phyloP scores from a whole-genome alignment of 306 rosid species.

The Lathyrus aphaca region DNA sequence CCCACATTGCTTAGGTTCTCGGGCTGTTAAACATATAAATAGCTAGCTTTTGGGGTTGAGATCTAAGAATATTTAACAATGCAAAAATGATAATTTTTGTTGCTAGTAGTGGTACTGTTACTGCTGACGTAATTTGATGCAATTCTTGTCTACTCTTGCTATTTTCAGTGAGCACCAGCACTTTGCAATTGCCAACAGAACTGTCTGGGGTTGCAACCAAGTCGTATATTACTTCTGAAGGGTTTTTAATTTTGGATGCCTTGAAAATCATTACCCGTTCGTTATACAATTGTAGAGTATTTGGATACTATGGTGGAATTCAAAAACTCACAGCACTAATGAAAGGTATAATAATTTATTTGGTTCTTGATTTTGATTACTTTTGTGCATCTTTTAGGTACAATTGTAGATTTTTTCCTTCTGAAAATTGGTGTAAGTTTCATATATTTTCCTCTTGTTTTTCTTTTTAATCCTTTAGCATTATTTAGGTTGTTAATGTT shows the following conservation, averaged over 20 bases:
- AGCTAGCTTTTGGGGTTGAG: too few species aligned
- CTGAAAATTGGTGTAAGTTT: conserved; percentile 7
- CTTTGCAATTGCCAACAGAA: conserved; percentile 57
- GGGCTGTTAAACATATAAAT: too few species aligned
- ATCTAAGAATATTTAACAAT: neutral
- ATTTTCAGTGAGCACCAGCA: conserved; percentile 64
- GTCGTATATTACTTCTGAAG: conserved; percentile 72
- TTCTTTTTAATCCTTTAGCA: conserved; percentile 24
- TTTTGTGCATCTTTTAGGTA: conserved; percentile 12
- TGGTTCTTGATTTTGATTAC: conserved; percentile 23
- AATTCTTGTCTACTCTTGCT: conserved; percentile 37
- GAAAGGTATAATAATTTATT: conserved; percentile 69
- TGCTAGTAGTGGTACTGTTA: neutral
- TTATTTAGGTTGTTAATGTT: conserved; percentile 25
- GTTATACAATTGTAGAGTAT: conserved; percentile 84
- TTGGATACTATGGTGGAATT: conserved; percentile 91
- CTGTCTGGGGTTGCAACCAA: conserved; percentile 64
- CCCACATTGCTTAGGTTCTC: too few species aligned
- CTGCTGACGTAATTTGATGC: conserved; percentile 39
- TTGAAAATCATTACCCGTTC: conserved; percentile 73
- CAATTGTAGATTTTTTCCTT: conserved; percentile 3
- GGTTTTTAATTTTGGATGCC: conserved; percentile 76
- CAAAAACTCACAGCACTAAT: conserved; percentile 85
- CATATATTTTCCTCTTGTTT: conserved; percentile 24
- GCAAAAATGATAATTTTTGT: conserved; percentile 19